phyloP scores from a whole-genome alignment of 495 filamentous ascomycete genomes.

The Talaromyces wortmannii region DNA sequence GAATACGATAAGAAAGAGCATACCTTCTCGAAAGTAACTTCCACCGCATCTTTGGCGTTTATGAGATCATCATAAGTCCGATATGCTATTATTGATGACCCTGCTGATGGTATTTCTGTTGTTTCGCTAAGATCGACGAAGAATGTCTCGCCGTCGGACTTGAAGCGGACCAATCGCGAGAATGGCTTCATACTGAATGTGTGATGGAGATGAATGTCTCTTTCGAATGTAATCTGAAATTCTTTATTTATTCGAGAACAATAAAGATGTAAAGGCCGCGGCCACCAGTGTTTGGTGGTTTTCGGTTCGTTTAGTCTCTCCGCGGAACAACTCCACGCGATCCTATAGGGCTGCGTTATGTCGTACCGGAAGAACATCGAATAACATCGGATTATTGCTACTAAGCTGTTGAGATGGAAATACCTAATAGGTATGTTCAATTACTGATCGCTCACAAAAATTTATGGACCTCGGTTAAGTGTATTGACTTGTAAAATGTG shows the following conservation, averaged over 20 bases:
- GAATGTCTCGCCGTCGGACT: not conserved
- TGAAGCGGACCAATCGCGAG: not conserved
- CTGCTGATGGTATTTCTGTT: not conserved
- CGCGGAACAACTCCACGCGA: not conserved
- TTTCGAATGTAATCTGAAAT: not conserved
- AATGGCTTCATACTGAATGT: not conserved
- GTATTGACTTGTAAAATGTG: not conserved
- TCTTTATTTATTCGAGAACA: not conserved
- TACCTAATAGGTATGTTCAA: not conserved
- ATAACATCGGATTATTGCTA: not conserved
- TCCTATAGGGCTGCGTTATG: not conserved
- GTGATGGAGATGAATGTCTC: not conserved
- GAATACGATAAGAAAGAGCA: conserved; percentile 4
- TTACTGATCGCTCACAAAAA: too few relatives aligned
- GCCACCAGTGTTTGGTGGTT: not conserved
- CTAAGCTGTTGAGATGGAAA: not conserved
- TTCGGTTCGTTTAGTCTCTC: not conserved
- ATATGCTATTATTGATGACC: conserved; percentile 8
- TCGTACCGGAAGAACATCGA: not conserved
- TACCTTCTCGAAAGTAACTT: conserved; percentile 17
- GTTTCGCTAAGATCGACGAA: not conserved
- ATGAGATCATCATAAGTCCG: conserved; percentile 9
- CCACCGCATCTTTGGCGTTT: conserved; percentile 3
- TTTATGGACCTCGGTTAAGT: too few relatives aligned
- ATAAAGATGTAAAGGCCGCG: not conserved